phyloP scores from a whole-genome alignment of 2,329 filamentous ascomycete genomes.

The Fusarium citri region DNA sequence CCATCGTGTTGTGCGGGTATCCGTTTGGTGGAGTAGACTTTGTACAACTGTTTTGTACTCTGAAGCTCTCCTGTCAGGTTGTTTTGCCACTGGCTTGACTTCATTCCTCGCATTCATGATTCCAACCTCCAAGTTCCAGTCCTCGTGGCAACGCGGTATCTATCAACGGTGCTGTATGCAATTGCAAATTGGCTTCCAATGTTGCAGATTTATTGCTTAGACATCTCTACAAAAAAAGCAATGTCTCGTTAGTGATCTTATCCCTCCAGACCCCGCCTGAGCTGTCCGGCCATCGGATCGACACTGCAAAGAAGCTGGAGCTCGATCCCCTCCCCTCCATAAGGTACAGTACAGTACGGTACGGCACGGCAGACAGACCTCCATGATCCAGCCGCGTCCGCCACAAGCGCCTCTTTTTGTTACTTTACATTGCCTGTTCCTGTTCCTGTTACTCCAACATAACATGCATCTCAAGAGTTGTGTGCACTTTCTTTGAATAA shows the following conservation, averaged over 20 bases:
- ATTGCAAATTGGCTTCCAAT: background rate
- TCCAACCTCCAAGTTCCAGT: conserved; percentile 17
- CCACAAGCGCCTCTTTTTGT: conserved; percentile 40
- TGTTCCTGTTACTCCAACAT: conserved; percentile 20
- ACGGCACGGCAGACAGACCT: background rate
- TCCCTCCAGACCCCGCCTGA: conserved; percentile 13
- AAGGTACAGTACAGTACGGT: background rate
- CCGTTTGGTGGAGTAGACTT: background rate
- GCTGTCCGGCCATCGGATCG: conserved; percentile 38
- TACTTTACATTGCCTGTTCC: conserved; percentile 14
- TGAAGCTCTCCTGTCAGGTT: conserved; percentile 1
- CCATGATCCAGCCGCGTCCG: conserved; percentile 32
- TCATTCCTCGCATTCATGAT: conserved; percentile 20
- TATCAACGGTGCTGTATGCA: background rate
- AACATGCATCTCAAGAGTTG: conserved; percentile 6
- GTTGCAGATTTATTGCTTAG: background rate
- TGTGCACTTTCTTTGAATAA: conserved; percentile 4
- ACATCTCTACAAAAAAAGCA: conserved; percentile 8
- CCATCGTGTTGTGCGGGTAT: conserved; percentile 28
- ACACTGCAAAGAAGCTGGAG: conserved; percentile 32
- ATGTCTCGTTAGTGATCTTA: conserved; percentile 17
- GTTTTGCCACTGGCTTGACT: conserved; percentile 19
- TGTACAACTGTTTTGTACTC: conserved; percentile 6
- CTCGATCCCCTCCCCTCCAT: conserved; percentile 1
- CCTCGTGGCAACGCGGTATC: background rate